phyloP scores from a whole-genome alignment of 441 rosid genomes.

The Aleurites moluccanus region DNA sequence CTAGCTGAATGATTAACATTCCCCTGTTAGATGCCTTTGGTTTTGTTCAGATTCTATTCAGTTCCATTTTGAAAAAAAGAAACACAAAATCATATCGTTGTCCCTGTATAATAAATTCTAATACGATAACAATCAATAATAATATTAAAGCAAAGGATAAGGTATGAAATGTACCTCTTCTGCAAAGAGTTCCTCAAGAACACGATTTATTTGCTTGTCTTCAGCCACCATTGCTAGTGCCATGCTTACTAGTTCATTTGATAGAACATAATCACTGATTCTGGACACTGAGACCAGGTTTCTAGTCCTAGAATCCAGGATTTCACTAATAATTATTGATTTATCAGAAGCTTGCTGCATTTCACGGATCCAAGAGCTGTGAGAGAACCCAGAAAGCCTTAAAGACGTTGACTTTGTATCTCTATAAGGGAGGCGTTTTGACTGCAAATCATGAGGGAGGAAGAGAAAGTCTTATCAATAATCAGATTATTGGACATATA shows the following conservation, averaged over 20 bases:
- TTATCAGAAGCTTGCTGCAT: slow-evolving; percentile 94
- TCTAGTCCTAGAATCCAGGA: slow-evolving; percentile 92
- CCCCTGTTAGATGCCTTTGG: background rate
- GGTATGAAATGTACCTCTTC: slow-evolving; percentile 57
- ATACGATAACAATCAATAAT: background rate
- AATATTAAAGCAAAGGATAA: background rate
- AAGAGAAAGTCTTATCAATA: slow-evolving; percentile 28
- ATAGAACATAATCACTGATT: slow-evolving; percentile 89
- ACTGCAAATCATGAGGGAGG: slow-evolving; percentile 43
- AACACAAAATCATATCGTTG: background rate
- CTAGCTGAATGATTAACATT: background rate
- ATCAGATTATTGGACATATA: slow-evolving; percentile 8
- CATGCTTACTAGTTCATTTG: slow-evolving; percentile 90
- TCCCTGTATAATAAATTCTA: background rate
- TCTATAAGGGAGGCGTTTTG: slow-evolving; percentile 74
- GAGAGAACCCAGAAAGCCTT: slow-evolving; percentile 61
- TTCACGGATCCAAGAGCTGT: slow-evolving; percentile 86
- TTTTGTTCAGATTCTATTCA: background rate
- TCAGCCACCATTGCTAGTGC: slow-evolving; percentile 95
- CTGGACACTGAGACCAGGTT: slow-evolving; percentile 88
- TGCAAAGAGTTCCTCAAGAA: slow-evolving; percentile 79
- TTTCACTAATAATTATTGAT: slow-evolving; percentile 86
- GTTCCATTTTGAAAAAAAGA: background rate
- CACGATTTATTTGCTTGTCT: slow-evolving; percentile 90
- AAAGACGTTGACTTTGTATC: slow-evolving; percentile 48